A percentile compares a stretch with the other conserved stretches of the same genome.
Evolutionary conservation across 768 basidiomycete genomes (phyloP).

Genomic region (Panellus pusillus): DNA sequence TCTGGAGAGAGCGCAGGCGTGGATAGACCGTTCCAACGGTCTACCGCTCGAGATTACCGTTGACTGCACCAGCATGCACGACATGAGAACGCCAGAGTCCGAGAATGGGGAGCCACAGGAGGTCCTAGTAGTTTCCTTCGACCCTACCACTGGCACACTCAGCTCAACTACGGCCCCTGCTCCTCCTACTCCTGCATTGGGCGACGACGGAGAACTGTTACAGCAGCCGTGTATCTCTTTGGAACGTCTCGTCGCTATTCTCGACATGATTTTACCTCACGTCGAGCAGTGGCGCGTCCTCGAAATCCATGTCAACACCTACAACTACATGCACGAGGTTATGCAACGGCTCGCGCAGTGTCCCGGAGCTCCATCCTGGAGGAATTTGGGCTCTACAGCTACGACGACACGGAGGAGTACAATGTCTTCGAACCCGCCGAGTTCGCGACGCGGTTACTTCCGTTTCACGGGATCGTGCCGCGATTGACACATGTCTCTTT

Average conservation of each 20-base stretch:
- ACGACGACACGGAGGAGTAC: slow-evolving; percentile 44
- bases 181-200: slow-evolving; percentile 3
- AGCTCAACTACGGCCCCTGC: slow-evolving; percentile 5
- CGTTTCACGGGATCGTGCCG: slow-evolving; percentile 59
- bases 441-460: slow-evolving; percentile 41
- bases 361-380: slow-evolving; percentile 55
- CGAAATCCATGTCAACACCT: slow-evolving; percentile 45
- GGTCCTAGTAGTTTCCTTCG: slow-evolving; percentile 11
- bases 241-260: slow-evolving; percentile 34
- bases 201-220: slow-evolving; percentile 4
- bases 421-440: slow-evolving; percentile 41
- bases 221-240: slow-evolving; percentile 29
- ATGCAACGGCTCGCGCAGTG: slow-evolving; percentile 44
- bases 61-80: slow-evolving; percentile 38
- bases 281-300: slow-evolving; percentile 54
- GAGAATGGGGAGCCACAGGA: slow-evolving; percentile 18
- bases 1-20: slow-evolving; percentile 42
- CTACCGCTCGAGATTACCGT: slow-evolving; percentile 56
- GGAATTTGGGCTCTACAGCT: slow-evolving; percentile 53
- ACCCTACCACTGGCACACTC: slow-evolving; percentile 11
- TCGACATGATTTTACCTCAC: slow-evolving; percentile 52
- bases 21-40: slow-evolving; percentile 54
- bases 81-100: slow-evolving; percentile 20
- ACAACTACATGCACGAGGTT: slow-evolving; percentile 46
- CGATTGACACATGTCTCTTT: slow-evolving; percentile 47